These are phyloP conservation scores for Calonectria hawksworthii DNA, from an alignment of 2,329 filamentous ascomycete genomes.

Conservation along the genomic window DNA sequence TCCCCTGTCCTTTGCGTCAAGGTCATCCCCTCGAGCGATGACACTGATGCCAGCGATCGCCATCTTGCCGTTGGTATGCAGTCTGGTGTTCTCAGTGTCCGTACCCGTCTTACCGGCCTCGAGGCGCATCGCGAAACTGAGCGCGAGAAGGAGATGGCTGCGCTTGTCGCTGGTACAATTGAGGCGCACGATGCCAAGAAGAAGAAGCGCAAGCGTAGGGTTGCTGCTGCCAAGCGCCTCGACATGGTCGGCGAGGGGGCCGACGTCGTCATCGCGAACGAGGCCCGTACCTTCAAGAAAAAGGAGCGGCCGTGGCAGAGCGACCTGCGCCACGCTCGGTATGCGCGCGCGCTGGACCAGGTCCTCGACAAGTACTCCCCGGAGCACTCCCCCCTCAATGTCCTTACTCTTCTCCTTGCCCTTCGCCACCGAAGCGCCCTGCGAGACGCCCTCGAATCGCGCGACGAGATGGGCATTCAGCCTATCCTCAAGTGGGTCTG, in stretches of 20 bases:
- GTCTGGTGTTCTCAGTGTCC: slow-evolving; percentile 90
- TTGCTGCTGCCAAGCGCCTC: slow-evolving; percentile 66
- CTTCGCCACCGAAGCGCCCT: slow-evolving; percentile 91
- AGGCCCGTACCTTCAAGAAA: slow-evolving; percentile 63
- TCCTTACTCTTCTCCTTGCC: slow-evolving; percentile 84
- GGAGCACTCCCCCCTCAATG: slow-evolving; percentile 71
- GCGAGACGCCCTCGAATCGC: slow-evolving; percentile 81
- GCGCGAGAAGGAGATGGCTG: slow-evolving; percentile 87
- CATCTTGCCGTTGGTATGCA: slow-evolving; percentile 97
- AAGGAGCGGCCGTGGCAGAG: slow-evolving; percentile 84
- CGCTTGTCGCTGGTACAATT: slow-evolving; percentile 82
- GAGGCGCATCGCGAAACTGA: slow-evolving; percentile 84
- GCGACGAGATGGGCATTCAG: slow-evolving; percentile 85
- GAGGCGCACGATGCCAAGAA: slow-evolving; percentile 82
- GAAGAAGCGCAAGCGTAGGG: slow-evolving; percentile 75
- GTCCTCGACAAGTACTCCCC: slow-evolving; percentile 71
- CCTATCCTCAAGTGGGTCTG: slow-evolving; percentile 88
- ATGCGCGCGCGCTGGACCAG: slow-evolving; percentile 82
- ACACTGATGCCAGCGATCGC: slow-evolving; percentile 77
- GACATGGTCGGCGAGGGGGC: slow-evolving; percentile 88
- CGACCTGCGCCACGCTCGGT: slow-evolving; percentile 83
- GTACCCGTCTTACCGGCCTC: slow-evolving; percentile 87
- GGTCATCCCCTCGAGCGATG: slow-evolving; percentile 69
- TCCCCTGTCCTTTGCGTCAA: slow-evolving; percentile 89
- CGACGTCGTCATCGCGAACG: slow-evolving; percentile 90